Base-by-base conservation (phyloP, 768 basidiomycete genomes). In the Tylopilus rubrobrunneus region DNA sequence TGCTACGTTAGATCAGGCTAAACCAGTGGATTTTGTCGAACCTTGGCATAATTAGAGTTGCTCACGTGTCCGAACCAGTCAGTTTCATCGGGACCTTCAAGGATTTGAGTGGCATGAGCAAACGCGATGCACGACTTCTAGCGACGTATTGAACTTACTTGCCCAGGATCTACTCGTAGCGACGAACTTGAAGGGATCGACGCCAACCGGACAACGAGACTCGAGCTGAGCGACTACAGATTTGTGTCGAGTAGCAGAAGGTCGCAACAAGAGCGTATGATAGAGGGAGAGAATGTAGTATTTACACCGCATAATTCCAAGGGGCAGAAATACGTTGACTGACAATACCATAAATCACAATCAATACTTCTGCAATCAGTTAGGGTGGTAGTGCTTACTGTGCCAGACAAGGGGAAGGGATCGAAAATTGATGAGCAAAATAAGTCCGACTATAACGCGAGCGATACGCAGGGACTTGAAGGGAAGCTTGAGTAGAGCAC, bases 1-100 rank as follows among this genome's bases (percentile, higher is more conserved):
- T 15, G 10, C 3, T n/a, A 11, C 3, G 23, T 61, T 27, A 57
- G 46, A 28, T 5, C 21, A 21, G 23, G 14, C 14, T 19, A 31
- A 5, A 43, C n/a, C 23, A 19, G 23, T 29, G 14, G 4, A 12
- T 37, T 10, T 27, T 4, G 8, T 15, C 55, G 19, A 36, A 53
- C 59, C 49, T 53, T 61, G 1, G 59, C 60, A 21, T 61, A 60
- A 19, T 48, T 50, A 29, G 57, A 55, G 10, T 60, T 60, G 39
- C 29, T 61, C 1, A 61, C 52, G 28, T 61, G 60, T 23, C 55
- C 60, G 12, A 61, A 46, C 55, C 51, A 61, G n/a, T 61, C 60
- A 0, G 49, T 57, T 48, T 61, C 60, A 14, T 61, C 60, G 12
- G 52, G 59, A 52, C 59, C 60, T 61, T 51, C 19, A 29, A 2